Evolutionary conservation across 345 rosid species (phyloP).

Genomic region (Raphanus raphanistrum): DNA sequence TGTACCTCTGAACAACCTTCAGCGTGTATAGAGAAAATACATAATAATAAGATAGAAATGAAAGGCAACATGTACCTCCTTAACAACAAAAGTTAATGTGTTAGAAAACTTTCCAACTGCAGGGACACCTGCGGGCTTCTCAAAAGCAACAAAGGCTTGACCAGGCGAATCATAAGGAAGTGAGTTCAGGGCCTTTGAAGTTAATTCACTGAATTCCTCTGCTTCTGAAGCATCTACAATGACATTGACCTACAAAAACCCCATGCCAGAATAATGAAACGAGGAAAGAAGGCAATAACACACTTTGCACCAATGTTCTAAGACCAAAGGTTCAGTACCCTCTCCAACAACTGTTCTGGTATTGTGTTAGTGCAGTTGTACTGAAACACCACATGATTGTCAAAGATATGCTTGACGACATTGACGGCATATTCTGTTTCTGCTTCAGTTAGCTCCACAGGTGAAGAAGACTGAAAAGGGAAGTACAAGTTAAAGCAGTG

Average conservation of each 20-base stretch:
- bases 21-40: neutral
- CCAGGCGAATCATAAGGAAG: constrained; percentile 96
- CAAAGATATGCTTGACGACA: constrained; percentile 90
- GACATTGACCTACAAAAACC: constrained; percentile 65
- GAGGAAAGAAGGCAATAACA: constrained; percentile 18
- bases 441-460: constrained; percentile 95
- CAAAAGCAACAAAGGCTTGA: constrained; percentile 84
- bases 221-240: constrained; percentile 91
- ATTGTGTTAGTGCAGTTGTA: constrained; percentile 96
- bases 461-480: constrained; percentile 67
- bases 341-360: constrained; percentile 91
- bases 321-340: constrained; percentile 49
- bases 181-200: constrained; percentile 70
- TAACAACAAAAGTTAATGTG: constrained; percentile 77
- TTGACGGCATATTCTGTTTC: constrained; percentile 96
- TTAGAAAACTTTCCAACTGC: constrained; percentile 91
- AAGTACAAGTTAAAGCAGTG: constrained; percentile 27
- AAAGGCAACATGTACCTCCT: constrained; percentile 60
- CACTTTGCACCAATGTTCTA: neutral
- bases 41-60: neutral
- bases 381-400: constrained; percentile 87
- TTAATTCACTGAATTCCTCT: constrained; percentile 70
- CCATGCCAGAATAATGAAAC: constrained; percentile 29
- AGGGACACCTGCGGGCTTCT: constrained; percentile 80
- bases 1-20: neutral